A percentile compares a stretch with the other conserved stretches of the same genome.
Evolutionary conservation across 2,329 filamentous ascomycete species (phyloP).

Genomic region (Ustulina deusta): DNA sequence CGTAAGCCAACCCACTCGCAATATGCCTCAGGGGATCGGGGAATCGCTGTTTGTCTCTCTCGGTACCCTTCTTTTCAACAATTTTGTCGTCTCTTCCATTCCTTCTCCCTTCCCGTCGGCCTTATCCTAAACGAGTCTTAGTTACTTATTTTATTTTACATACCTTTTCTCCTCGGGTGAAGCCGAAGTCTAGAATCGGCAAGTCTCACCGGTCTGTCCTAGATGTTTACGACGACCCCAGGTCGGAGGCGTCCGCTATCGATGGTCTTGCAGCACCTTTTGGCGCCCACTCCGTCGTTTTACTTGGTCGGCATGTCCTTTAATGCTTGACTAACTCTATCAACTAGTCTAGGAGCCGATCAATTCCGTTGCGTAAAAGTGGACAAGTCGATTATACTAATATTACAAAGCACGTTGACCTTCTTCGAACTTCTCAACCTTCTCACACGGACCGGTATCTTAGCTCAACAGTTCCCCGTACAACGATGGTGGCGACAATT

Average conservation of each 20-base stretch:
- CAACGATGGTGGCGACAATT: neutral
- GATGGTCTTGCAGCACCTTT: constrained; percentile 23
- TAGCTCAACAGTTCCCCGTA: neutral
- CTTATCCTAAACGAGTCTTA: constrained; percentile 1
- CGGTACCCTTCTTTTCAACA: constrained; percentile 8
- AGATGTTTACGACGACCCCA: constrained; percentile 1
- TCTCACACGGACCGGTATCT: neutral
- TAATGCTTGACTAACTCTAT: neutral
- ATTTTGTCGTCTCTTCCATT: neutral
- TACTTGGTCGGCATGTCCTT: neutral
- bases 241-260: constrained; percentile 32
- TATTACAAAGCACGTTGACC: constrained; percentile 3
- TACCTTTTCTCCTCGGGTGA: constrained; percentile 5
- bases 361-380: neutral
- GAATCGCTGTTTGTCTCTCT: neutral
- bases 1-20: constrained; percentile 17
- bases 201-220: constrained; percentile 33
- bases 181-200: constrained; percentile 23
- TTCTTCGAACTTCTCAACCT: neutral
- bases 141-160: neutral
- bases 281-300: neutral
- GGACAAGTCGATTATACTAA: neutral
- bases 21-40: neutral
- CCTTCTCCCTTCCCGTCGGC: constrained; percentile 6
- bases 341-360: too few relatives aligned